Evolutionary conservation across 495 filamentous ascomycete genomes (phyloP).

Genomic region (Hypoxylon rickii): DNA sequence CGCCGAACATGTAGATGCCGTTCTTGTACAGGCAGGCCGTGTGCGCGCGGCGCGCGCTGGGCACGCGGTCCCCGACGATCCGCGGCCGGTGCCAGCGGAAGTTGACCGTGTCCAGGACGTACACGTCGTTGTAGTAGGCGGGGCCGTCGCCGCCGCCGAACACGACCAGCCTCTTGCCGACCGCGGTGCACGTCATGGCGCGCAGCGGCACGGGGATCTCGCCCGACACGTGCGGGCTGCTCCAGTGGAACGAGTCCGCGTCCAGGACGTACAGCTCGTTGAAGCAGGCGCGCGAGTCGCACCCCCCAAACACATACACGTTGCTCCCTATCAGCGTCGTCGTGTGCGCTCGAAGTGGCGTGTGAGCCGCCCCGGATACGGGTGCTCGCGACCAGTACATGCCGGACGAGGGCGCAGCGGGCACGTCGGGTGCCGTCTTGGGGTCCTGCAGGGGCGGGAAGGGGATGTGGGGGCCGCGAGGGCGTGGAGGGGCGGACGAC

Average conservation of each 20-base stretch:
- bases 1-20: slow-evolving; percentile 69
- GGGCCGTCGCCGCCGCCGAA: slow-evolving; percentile 70
- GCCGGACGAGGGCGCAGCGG: slow-evolving; percentile 63
- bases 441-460: slow-evolving; percentile 63
- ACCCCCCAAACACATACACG: slow-evolving; percentile 69
- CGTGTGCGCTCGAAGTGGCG: slow-evolving; percentile 64
- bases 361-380: slow-evolving; percentile 59
- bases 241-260: slow-evolving; percentile 68
- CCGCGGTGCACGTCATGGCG: slow-evolving; percentile 69
- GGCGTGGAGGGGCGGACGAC: slow-evolving; percentile 35
- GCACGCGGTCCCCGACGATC: slow-evolving; percentile 55
- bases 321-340: slow-evolving; percentile 64
- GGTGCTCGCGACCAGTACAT: slow-evolving; percentile 72
- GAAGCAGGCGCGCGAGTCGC: slow-evolving; percentile 65
- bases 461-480: slow-evolving; percentile 43
- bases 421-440: slow-evolving; percentile 60
- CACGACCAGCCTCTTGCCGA: slow-evolving; percentile 67
- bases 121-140: slow-evolving; percentile 70
- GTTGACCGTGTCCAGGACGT: slow-evolving; percentile 68
- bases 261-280: slow-evolving; percentile 69
- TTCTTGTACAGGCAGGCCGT: slow-evolving; percentile 69
- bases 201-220: slow-evolving; percentile 64
- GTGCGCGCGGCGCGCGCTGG: slow-evolving; percentile 63
- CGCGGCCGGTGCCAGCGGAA: slow-evolving; percentile 62
- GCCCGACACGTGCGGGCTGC: slow-evolving; percentile 59